These are phyloP conservation scores for Boechera divaricarpa DNA, from an alignment of 345 rosid species.

Conservation along the genomic window DNA sequence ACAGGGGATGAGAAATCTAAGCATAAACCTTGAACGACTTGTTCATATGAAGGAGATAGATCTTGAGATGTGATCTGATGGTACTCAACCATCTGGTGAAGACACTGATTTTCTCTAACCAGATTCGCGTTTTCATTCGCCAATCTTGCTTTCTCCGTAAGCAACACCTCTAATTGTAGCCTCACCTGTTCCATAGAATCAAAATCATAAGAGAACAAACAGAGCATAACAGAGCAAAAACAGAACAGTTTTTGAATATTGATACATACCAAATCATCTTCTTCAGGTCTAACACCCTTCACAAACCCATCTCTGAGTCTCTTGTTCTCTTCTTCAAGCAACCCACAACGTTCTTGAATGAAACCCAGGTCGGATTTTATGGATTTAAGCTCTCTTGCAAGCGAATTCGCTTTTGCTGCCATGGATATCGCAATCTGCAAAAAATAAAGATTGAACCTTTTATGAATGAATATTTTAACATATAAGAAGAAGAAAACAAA, in stretches of 20 bases:
- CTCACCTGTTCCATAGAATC: constrained; percentile 62
- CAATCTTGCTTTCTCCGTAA: constrained; percentile 85
- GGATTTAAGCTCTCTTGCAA: constrained; percentile 77
- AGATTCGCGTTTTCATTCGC: constrained; percentile 86
- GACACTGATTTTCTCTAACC: constrained; percentile 86
- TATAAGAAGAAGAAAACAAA: not conserved
- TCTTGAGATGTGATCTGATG: constrained; percentile 83
- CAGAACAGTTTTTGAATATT: not conserved
- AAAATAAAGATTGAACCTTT: constrained; percentile 16
- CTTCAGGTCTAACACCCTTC: constrained; percentile 79
- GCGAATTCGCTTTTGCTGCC: constrained; percentile 81
- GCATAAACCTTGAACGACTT: constrained; percentile 65
- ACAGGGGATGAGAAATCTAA: constrained; percentile 84
- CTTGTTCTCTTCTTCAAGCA: constrained; percentile 87
- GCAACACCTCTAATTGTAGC: constrained; percentile 89
- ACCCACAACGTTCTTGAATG: constrained; percentile 72
- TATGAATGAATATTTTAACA: not conserved
- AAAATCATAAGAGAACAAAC: not conserved
- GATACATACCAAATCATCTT: constrained; percentile 81
- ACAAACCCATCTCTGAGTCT: constrained; percentile 82
- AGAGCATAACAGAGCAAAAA: constrained; percentile 11
- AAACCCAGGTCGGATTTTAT: constrained; percentile 73
- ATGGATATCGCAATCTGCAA: constrained; percentile 83
- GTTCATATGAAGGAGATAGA: constrained; percentile 78
- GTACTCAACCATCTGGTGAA: constrained; percentile 81